phyloP scores from a whole-genome alignment of 352 stramenopile genomes.

The Globisporangium ultimum region DNA sequence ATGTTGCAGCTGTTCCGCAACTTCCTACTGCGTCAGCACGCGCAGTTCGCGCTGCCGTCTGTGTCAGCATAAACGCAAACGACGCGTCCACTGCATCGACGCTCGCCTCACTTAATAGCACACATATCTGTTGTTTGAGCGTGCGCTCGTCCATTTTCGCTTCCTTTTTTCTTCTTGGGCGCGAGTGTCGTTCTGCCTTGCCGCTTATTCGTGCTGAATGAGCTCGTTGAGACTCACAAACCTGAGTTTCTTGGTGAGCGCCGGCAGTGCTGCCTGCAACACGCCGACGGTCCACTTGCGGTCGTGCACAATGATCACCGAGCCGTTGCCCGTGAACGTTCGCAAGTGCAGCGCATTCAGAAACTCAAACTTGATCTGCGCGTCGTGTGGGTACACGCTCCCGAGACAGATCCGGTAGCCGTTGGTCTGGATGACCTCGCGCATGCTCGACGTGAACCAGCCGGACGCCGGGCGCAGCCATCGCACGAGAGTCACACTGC shows the following conservation, averaged over 20 bases:
- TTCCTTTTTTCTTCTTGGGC: slow-evolving; percentile 6
- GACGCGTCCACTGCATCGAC: neutral
- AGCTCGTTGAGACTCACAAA: slow-evolving; percentile 77
- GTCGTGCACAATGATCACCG: slow-evolving; percentile 84
- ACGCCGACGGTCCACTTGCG: slow-evolving; percentile 78
- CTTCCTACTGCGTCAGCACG: slow-evolving; percentile 48
- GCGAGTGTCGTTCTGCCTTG: too few relatives aligned
- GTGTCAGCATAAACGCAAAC: neutral
- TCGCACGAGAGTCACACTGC: slow-evolving; percentile 21
- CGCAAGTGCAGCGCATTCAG: slow-evolving; percentile 66
- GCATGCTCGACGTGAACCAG: slow-evolving; percentile 84
- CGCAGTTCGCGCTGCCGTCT: slow-evolving; percentile 27
- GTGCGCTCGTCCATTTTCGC: neutral
- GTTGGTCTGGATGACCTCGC: slow-evolving; percentile 60
- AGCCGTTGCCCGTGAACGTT: slow-evolving; percentile 53
- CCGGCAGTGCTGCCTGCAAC: slow-evolving; percentile 49
- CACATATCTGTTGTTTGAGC: neutral
- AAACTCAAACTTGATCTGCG: slow-evolving; percentile 69
- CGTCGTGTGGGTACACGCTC: slow-evolving; percentile 85
- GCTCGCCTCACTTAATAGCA: neutral
- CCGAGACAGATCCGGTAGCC: slow-evolving; percentile 85
- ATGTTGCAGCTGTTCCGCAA: slow-evolving; percentile 47
- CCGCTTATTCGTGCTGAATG: slow-evolving; percentile 15
- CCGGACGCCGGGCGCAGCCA: slow-evolving; percentile 82
- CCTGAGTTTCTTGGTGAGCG: slow-evolving; percentile 43